Base-by-base conservation (phyloP, 352 stramenopile species). In the Phytophthora sansomeana region DNA sequence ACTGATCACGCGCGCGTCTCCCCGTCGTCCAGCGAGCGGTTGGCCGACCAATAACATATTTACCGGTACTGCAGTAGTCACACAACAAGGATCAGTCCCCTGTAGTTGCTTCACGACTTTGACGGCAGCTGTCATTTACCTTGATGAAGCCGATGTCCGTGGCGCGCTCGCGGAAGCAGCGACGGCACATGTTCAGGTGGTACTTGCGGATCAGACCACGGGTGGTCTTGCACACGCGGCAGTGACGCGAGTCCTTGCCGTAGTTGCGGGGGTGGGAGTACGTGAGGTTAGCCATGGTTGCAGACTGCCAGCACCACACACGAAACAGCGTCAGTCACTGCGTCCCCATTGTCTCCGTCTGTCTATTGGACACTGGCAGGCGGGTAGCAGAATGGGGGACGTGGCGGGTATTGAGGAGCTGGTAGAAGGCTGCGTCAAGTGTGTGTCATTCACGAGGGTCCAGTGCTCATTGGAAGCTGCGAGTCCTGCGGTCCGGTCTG, bases 141-240 rank as follows among this genome's bases (percentile, higher is more conserved):
- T 98, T 98, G 71, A 95, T 75, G 81, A 98, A 98, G 63, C 96
- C 96, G 82, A 98, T 98, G 75, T 98, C 84, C 60, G 78, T 94
- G 72, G 95, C 95, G 75, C 94, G 90, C 77, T 98, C 91, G 56
- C 94, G 87, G 90, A 98, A 98, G 87, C 96, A 98, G 67, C 96
- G 94, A 80, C 96, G 92, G 91, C 96, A 98, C 87, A 98, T 98
- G 81, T 97, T 95, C 67, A 98, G 76, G 77, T 93, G 77, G 81
- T 98, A 98, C 87, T 98, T 98, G 78, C 93, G 87, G 83, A 98
- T 98, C 56, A 98, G 72, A 80, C 90, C 92, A 85, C 87, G 85
- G 55, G 90, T 96, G 49, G 90, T 96, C 71, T 94, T 84, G 85
- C 91, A 97, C 68, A 93, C 85, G 65, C 90, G 90, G 87, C 91